Conservation (phyloP, 306 rosid genomes). For the Acacia confusa region DNA sequence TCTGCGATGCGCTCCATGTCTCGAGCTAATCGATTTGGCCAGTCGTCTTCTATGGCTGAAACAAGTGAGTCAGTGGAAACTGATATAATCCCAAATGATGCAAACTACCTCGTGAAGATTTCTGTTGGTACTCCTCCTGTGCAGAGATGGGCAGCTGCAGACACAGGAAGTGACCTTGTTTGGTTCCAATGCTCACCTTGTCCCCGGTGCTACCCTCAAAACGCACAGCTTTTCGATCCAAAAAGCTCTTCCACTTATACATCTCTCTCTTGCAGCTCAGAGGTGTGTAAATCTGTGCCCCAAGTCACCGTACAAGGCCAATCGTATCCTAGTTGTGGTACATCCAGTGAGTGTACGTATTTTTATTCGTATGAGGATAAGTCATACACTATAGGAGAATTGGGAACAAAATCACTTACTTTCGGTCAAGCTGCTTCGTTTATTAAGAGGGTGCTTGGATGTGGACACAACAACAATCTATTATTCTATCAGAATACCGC, state of each 20-base stretch:
- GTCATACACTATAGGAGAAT: not conserved
- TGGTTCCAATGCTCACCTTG: slow-evolving; percentile 41
- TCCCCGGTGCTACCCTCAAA: not conserved
- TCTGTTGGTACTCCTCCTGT: slow-evolving; percentile 25
- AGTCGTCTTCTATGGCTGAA: not conserved
- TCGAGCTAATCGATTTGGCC: not conserved
- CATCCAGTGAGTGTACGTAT: not conserved
- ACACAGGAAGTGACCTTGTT: slow-evolving; percentile 36
- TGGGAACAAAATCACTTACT: not conserved
- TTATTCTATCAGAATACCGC: not conserved
- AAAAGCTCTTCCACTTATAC: slow-evolving; percentile 1
- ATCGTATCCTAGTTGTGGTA: not conserved
- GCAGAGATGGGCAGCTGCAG: slow-evolving; percentile 12
- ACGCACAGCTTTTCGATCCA: slow-evolving; percentile 9
- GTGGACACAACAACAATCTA: slow-evolving; percentile 17
- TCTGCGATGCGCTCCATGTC: not conserved
- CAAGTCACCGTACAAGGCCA: no score
- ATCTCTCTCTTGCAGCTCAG: not conserved
- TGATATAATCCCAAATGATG: not conserved
- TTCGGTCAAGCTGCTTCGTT: not conserved
- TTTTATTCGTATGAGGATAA: slow-evolving; percentile 1
- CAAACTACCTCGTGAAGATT: not conserved
- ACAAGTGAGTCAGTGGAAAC: not conserved
- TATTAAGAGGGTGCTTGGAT: not conserved
- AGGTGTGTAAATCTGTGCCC: no score